Percentiles rank a stretch among this genome's conserved stretches.
Conservation (phyloP, 768 basidiomycete species). For the Hydnum rufescens region DNA sequence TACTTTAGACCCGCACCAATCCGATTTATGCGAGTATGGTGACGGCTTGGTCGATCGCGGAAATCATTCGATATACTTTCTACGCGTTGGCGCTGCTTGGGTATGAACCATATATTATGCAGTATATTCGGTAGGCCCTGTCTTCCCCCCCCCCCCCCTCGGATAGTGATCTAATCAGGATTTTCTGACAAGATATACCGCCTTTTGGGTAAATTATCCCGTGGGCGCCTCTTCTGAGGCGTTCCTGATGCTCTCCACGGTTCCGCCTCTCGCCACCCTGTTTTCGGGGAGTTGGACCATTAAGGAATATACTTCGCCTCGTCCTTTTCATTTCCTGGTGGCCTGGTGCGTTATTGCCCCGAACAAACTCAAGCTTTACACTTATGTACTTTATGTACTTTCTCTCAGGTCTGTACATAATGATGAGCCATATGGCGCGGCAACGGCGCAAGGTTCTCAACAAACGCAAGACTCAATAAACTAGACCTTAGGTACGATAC, state of each 20-base stretch:
- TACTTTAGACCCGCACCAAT: slow-evolving; percentile 37
- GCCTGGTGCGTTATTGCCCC: slow-evolving; percentile 40
- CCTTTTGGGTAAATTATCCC: slow-evolving; percentile 89
- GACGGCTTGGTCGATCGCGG: slow-evolving; percentile 78
- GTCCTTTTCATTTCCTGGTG: slow-evolving; percentile 66
- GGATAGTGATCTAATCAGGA: slow-evolving; percentile 21
- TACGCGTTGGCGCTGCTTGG: slow-evolving; percentile 55
- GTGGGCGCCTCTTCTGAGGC: slow-evolving; percentile 85
- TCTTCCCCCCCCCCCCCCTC: background rate
- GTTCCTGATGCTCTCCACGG: slow-evolving; percentile 54
- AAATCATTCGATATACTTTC: slow-evolving; percentile 80
- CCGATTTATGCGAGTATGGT: slow-evolving; percentile 84
- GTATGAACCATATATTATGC: slow-evolving; percentile 22
- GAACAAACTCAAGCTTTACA: too few relatives aligned
- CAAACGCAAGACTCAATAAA: too few relatives aligned
- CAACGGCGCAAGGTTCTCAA: slow-evolving; percentile 36
- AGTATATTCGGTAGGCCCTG: too few relatives aligned
- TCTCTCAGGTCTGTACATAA: slow-evolving; percentile 29
- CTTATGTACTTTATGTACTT: slow-evolving; percentile 2
- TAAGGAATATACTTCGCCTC: slow-evolving; percentile 37
- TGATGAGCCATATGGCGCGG: slow-evolving; percentile 22
- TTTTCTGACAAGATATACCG: slow-evolving; percentile 74
- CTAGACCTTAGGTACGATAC: too few relatives aligned
- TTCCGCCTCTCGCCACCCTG: slow-evolving; percentile 28
- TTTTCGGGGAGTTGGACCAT: slow-evolving; percentile 29